These are phyloP conservation scores for Smallanthus sonchifolius DNA, from an alignment of 129 eudicot species.

Conservation along the genomic window DNA sequence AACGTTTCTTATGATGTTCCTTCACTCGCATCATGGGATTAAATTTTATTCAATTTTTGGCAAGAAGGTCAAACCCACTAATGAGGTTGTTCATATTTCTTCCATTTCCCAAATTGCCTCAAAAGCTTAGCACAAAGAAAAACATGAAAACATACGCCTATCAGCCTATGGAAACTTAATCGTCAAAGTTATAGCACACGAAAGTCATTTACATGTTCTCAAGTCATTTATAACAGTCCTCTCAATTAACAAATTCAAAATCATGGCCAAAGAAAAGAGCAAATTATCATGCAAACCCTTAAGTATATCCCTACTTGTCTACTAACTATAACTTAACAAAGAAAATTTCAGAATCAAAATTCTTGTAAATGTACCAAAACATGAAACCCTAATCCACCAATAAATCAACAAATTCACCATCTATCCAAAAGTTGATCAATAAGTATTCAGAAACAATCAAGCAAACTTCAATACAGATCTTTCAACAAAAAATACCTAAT, in stretches of 20 bases:
- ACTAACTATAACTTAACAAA: conserved; percentile 9
- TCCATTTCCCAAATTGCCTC: background rate
- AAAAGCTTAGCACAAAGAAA: background rate
- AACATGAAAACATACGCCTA: background rate
- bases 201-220: background rate
- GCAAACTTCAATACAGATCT: conserved; percentile 5
- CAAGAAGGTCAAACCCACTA: background rate
- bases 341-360: background rate
- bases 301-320: background rate
- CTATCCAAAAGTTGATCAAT: background rate
- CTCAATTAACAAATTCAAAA: background rate
- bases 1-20: background rate
- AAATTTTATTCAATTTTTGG: background rate
- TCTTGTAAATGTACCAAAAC: background rate
- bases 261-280: background rate
- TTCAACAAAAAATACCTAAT: background rate
- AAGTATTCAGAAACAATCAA: background rate
- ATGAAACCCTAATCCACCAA: conserved; percentile 14
- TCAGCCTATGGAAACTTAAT: background rate
- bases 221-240: conserved; percentile 1
- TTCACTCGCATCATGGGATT: background rate
- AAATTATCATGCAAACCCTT: background rate
- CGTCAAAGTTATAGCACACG: background rate
- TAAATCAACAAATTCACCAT: conserved; percentile 7
- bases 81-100: background rate